phyloP scores from a whole-genome alignment of 164 flowering plant genomes.

The Umbilicus rupestris region DNA sequence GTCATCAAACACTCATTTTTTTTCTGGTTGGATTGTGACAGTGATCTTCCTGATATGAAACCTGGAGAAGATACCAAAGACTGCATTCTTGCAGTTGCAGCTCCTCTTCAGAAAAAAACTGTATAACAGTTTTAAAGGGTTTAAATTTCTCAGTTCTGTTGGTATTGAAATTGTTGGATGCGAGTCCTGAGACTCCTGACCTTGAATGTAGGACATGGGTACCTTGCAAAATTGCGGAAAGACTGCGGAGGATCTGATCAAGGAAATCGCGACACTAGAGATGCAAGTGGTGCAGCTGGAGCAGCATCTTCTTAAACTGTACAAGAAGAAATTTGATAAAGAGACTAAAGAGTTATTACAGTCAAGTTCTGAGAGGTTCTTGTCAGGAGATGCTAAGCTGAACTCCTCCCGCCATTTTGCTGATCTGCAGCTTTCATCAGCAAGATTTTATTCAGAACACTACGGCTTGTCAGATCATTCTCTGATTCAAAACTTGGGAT shows the following conservation, averaged over 20 bases:
- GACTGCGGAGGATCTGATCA: conserved; percentile 55
- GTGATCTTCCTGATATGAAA: conserved; percentile 27
- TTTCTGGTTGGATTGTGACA: conserved; percentile 18
- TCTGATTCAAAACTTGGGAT: conserved; percentile 1
- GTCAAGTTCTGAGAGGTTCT: too few species aligned
- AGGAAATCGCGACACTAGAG: conserved; percentile 71
- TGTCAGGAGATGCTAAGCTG: too few species aligned
- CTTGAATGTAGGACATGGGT: too few species aligned
- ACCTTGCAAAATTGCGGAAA: background rate
- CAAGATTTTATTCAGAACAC: background rate
- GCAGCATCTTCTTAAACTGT: conserved; percentile 62
- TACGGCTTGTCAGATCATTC: conserved; percentile 1
- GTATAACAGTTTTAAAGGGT: too few species aligned
- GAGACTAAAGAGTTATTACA: too few species aligned
- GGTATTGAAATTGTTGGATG: too few species aligned
- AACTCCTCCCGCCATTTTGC: too few species aligned
- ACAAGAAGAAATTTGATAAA: conserved; percentile 26
- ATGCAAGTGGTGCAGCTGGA: conserved; percentile 64
- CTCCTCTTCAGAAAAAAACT: too few species aligned
- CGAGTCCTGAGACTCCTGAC: too few species aligned
- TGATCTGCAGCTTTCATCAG: too few species aligned
- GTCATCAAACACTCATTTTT: too few species aligned
- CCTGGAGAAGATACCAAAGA: conserved; percentile 16
- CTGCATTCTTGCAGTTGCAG: conserved; percentile 5
- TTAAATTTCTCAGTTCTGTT: too few species aligned